Evolutionary conservation across 176 grass and related monocot species (phyloP).

Genomic region (Raddia distichophylla): DNA sequence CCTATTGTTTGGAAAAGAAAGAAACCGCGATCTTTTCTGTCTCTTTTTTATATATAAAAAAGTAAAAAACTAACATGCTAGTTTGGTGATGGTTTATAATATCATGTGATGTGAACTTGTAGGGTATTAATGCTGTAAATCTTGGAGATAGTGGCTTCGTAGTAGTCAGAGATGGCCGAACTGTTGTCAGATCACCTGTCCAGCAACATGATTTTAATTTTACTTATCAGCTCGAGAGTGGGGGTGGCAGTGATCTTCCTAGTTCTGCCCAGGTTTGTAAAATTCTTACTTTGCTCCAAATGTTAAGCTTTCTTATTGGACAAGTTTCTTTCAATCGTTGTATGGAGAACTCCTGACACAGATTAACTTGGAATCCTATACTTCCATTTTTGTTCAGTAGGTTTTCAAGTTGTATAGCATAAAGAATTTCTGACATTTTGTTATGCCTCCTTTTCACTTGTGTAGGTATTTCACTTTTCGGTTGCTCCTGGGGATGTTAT

Average conservation of each 20-base stretch:
- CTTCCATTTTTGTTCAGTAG: background rate
- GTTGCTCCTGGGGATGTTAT: constrained; percentile 84
- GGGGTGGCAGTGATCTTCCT: constrained; percentile 91
- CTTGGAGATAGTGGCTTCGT: constrained; percentile 96
- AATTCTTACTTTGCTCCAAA: constrained; percentile 2
- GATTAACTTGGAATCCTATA: background rate
- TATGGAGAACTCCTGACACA: constrained; percentile 4
- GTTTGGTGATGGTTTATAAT: background rate
- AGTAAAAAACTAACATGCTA: background rate
- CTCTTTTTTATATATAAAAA: background rate
- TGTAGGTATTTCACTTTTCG: constrained; percentile 71
- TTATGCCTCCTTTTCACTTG: background rate
- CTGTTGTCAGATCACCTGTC: constrained; percentile 81
- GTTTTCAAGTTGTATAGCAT: background rate
- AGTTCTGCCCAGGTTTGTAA: constrained; percentile 87
- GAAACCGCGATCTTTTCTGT: background rate
- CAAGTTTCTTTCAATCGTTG: background rate
- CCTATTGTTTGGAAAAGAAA: background rate
- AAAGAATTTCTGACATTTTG: background rate
- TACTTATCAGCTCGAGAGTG: constrained; percentile 97
- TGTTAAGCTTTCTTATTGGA: background rate
- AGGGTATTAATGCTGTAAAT: constrained; percentile 88
- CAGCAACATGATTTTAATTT: constrained; percentile 99
- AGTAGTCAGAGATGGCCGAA: constrained; percentile 85
- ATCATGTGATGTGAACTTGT: constrained; percentile 21